Conservation (phyloP, 108 stramenopile species). For the Pseudonitzschia multiseries region DNA sequence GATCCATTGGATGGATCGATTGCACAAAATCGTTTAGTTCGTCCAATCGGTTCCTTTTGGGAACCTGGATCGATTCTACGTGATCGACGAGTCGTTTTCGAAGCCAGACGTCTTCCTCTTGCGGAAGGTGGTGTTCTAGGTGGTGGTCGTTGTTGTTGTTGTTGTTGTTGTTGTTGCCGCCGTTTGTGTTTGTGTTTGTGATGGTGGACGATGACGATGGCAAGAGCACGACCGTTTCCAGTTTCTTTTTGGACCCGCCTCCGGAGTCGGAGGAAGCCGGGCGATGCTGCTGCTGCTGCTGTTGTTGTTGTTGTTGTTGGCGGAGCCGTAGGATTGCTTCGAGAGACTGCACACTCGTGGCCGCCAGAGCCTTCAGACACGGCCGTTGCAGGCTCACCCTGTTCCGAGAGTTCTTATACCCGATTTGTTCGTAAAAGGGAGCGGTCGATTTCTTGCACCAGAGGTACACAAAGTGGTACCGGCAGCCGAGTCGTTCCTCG, state of each 20-base stretch:
- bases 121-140: background rate
- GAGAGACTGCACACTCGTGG: slow-evolving; percentile 24
- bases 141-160: background rate
- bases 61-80: slow-evolving; percentile 20
- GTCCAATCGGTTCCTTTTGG: slow-evolving; percentile 13
- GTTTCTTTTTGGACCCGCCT: slow-evolving; percentile 3
- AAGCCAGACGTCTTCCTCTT: slow-evolving; percentile 38
- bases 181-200: background rate
- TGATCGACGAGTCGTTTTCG: slow-evolving; percentile 41
- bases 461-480: slow-evolving; percentile 43
- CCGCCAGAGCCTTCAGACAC: slow-evolving; percentile 33
- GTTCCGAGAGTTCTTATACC: slow-evolving; percentile 21
- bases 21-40: slow-evolving; percentile 15
- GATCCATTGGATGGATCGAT: background rate
- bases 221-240: slow-evolving; percentile 28
- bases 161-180: background rate
- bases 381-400: slow-evolving; percentile 38
- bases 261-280: too few relatives aligned
- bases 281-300: too few relatives aligned
- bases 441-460: slow-evolving; percentile 38
- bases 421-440: slow-evolving; percentile 33
- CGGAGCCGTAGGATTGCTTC: slow-evolving; percentile 21
- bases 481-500: slow-evolving; percentile 22
- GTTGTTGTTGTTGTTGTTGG: background rate
- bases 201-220: slow-evolving; percentile 1